Evolutionary conservation across 1,139 yeast genomes (phyloP), one percentile per base, ranked within the genome.

Genomic region (Yamadazyma songkhlaensis): DNA sequence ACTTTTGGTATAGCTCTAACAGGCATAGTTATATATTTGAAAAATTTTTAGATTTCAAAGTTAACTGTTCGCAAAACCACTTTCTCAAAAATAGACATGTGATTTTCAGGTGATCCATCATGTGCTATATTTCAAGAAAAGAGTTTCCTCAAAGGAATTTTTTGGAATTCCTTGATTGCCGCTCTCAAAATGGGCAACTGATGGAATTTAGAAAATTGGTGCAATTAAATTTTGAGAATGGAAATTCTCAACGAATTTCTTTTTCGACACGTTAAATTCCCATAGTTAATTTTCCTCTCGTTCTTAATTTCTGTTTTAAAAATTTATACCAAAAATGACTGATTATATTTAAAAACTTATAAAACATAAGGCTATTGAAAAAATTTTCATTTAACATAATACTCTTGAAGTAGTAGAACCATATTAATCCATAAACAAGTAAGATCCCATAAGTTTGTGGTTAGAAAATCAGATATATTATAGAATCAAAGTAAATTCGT

Each of bases 1-100:
- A 67, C 56, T 51, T 69, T 79, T 29, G 75, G 65, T 29, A 83
- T 65, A 36, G 82, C 74, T 61, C 61, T 71, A 21, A 71, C 72
- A 35, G 76, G 75, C 77, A 71, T 71, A 9, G 11, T n/a, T 23
- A 3, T 9, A 23, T 9, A 23, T 23, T 8, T 23, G 25, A 23
- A n/a, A 23, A 17, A 17, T 17, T 17, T 17, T 17, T 17, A 17
- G 20, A 17, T 17, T 17, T 17, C n/a, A 6, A 17, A 17, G 20
- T 17, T 6, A 17, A 17, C 4, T 4, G 20, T 17, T 17, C 20
- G 20, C 20, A 17, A 17, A 17, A 17, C 6, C 20, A 17, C 20
- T 17, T 17, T 6, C 20, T 17, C 20, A 17, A 17, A 17, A 6
- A 4, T 17, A 17, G 8, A 13, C 30, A 27, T 25, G 28, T 25